Conservation (phyloP, 257 asterid species). For the Apocynum venetum region DNA sequence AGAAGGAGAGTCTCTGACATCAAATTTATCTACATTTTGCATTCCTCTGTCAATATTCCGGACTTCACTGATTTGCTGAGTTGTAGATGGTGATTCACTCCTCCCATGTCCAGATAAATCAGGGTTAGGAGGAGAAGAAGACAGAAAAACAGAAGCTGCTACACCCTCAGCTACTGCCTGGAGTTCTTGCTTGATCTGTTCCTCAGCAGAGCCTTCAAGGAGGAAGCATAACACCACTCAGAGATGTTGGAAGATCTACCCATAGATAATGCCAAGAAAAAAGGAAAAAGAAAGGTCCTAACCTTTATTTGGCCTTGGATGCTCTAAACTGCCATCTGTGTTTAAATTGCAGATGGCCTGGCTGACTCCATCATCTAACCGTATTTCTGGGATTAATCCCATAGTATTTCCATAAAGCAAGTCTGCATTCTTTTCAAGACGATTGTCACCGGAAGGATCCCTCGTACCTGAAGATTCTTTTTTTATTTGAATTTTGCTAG, state of each 20-base stretch:
- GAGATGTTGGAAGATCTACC: background rate
- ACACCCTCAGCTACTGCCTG: slow-evolving; percentile 96
- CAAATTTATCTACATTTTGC: slow-evolving; percentile 45
- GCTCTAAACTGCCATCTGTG: slow-evolving; percentile 37
- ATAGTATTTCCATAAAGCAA: slow-evolving; percentile 27
- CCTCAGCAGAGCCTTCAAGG: slow-evolving; percentile 66
- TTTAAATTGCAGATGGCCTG: slow-evolving; percentile 42
- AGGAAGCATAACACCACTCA: slow-evolving; percentile 17
- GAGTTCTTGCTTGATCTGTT: slow-evolving; percentile 81
- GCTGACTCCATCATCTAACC: slow-evolving; percentile 38
- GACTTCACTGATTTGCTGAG: slow-evolving; percentile 39
- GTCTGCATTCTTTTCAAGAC: slow-evolving; percentile 28
- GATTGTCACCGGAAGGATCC: slow-evolving; percentile 39
- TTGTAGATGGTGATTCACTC: slow-evolving; percentile 40
- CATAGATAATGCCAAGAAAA: background rate
- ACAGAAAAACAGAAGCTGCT: slow-evolving; percentile 83
- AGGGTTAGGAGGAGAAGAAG: slow-evolving; percentile 48
- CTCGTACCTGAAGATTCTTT: slow-evolving; percentile 49
- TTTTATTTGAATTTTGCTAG: slow-evolving; percentile 59
- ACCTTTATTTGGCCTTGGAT: slow-evolving; percentile 54
- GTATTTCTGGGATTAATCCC: slow-evolving; percentile 32
- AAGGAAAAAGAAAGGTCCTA: slow-evolving; percentile 3
- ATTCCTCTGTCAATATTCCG: slow-evolving; percentile 43
- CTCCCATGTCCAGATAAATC: slow-evolving; percentile 37
- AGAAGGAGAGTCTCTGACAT: slow-evolving; percentile 40